A percentile compares a stretch with the other conserved stretches of the same genome.
Conservation (phyloP, 352 stramenopile genomes). For the Pythium sp. region DNA sequence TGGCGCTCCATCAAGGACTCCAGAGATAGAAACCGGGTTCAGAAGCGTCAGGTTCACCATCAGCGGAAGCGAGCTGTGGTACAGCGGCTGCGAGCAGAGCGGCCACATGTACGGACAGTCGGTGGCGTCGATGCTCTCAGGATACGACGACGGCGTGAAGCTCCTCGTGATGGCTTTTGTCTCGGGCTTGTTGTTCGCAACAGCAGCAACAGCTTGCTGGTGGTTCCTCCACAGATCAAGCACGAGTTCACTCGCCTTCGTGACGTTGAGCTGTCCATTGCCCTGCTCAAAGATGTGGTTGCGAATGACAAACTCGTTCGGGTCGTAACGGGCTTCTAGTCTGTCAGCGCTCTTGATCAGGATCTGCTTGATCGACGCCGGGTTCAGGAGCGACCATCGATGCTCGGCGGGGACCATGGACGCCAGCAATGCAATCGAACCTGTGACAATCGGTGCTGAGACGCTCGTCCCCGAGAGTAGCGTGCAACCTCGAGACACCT, state of each 20-base stretch:
- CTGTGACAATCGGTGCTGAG: slow-evolving; percentile 78
- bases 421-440: slow-evolving; percentile 68
- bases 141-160: slow-evolving; percentile 47
- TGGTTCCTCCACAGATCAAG: slow-evolving; percentile 36
- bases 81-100: slow-evolving; percentile 77
- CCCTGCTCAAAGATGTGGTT: slow-evolving; percentile 88
- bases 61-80: slow-evolving; percentile 62
- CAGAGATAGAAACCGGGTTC: slow-evolving; percentile 54
- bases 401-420: slow-evolving; percentile 59
- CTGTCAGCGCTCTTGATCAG: slow-evolving; percentile 53
- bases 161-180: slow-evolving; percentile 1
- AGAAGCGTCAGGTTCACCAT: slow-evolving; percentile 87
- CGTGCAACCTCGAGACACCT: slow-evolving; percentile 49
- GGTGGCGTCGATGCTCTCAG: slow-evolving; percentile 60
- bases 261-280: slow-evolving; percentile 69
- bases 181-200: slow-evolving; percentile 6
- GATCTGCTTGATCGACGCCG: slow-evolving; percentile 71
- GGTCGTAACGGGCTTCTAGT: slow-evolving; percentile 30
- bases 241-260: slow-evolving; percentile 45
- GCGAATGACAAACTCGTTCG: slow-evolving; percentile 40
- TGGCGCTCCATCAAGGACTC: slow-evolving; percentile 40
- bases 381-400: slow-evolving; percentile 58
- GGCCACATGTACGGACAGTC: slow-evolving; percentile 89
- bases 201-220: slow-evolving; percentile 21
- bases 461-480: slow-evolving; percentile 82